Conservation (phyloP, 176 grass and related monocot species). For the Lolium multiflorum region DNA sequence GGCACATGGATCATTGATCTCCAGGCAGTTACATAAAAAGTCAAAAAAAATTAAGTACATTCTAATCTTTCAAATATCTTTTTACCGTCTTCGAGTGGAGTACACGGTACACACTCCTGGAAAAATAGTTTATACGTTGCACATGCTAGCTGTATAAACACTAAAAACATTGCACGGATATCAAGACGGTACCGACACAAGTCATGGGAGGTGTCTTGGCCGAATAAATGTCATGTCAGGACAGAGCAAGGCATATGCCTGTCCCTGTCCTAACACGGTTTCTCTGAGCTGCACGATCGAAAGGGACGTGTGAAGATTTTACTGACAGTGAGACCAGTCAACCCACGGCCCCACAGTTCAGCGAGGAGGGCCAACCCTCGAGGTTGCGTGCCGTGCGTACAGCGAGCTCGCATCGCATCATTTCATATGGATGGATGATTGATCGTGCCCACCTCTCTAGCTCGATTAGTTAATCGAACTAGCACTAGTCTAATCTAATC, state of each 20-base stretch:
- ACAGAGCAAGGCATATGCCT: background rate
- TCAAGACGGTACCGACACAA: background rate
- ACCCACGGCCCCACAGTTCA: background rate
- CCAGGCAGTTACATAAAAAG: too few relatives aligned
- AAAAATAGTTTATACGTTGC: too few relatives aligned
- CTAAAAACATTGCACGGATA: background rate
- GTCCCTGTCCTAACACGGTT: background rate
- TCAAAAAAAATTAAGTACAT: too few relatives aligned
- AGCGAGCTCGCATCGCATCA: background rate
- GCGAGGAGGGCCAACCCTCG: background rate
- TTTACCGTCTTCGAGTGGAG: too few relatives aligned
- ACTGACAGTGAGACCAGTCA: background rate
- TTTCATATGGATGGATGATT: slow-evolving; percentile 37
- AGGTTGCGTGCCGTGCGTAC: background rate
- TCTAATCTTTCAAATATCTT: too few relatives aligned
- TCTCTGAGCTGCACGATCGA: background rate
- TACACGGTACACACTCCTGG: too few relatives aligned
- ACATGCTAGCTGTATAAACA: too few relatives aligned
- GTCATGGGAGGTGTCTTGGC: background rate
- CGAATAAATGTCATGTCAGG: background rate
- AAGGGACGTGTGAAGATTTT: background rate
- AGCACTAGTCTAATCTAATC: background rate
- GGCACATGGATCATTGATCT: too few relatives aligned
- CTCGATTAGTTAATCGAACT: background rate
- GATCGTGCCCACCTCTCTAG: background rate